Evolutionary conservation across 2,329 filamentous ascomycete species (phyloP).

Genomic region (Thielaviopsis punctulata): DNA sequence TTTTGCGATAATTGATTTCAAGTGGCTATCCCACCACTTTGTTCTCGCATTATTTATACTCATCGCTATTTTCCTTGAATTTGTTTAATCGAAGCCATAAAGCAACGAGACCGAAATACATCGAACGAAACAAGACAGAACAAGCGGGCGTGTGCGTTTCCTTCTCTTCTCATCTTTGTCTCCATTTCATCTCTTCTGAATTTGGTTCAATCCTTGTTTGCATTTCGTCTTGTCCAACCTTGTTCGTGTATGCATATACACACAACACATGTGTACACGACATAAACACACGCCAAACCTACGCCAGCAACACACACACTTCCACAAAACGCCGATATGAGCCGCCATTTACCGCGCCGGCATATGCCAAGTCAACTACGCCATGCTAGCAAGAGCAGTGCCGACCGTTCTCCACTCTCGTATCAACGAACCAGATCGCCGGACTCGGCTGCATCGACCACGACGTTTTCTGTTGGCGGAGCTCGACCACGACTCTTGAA

Average conservation of each 20-base stretch:
- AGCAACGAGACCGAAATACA: not conserved
- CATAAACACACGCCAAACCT: constrained; percentile 2
- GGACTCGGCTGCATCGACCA: constrained; percentile 9
- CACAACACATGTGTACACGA: too few species aligned
- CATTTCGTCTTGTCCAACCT: not conserved
- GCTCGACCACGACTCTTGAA: constrained; percentile 18
- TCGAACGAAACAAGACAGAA: not conserved
- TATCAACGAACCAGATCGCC: constrained; percentile 32
- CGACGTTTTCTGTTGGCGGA: constrained; percentile 6
- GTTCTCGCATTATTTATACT: not conserved
- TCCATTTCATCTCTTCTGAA: not conserved
- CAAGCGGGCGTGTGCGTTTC: not conserved
- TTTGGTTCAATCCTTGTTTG: not conserved
- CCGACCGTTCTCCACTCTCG: constrained; percentile 30
- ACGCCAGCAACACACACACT: constrained; percentile 8
- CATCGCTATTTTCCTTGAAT: not conserved
- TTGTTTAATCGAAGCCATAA: not conserved
- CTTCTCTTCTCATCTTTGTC: not conserved
- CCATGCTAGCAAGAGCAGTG: constrained; percentile 31
- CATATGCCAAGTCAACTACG: constrained; percentile 30
- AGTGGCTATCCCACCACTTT: not conserved
- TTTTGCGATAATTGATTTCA: not conserved
- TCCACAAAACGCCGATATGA: constrained; percentile 18
- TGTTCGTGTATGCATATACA: too few species aligned
- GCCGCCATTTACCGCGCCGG: constrained; percentile 23